Conservation (phyloP, 2,329 filamentous ascomycete species). For the Calonectria pseudoturangicola region DNA sequence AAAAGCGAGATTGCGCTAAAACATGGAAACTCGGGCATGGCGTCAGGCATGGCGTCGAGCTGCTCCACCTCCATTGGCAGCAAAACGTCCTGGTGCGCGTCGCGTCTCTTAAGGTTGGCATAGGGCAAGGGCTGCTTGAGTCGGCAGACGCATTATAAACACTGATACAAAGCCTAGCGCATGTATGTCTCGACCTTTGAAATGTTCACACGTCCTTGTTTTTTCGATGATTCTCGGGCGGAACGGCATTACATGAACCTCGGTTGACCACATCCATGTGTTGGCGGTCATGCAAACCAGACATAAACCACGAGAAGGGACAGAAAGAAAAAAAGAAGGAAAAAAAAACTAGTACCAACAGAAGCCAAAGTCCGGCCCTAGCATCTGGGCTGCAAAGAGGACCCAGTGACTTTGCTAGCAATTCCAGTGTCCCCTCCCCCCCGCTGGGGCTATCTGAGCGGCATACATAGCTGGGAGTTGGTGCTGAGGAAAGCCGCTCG, state of each 20-base stretch:
- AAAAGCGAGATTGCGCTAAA: slow-evolving; percentile 47
- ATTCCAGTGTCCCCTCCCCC: slow-evolving; percentile 18
- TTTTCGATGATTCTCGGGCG: neutral
- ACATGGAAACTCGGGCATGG: slow-evolving; percentile 45
- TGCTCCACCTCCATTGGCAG: slow-evolving; percentile 40
- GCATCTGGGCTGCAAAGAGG: neutral
- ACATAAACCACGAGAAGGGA: neutral
- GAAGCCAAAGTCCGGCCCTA: slow-evolving; percentile 13
- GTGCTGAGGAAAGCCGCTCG: slow-evolving; percentile 29
- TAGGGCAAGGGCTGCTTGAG: neutral
- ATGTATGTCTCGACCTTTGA: neutral
- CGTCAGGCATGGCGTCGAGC: slow-evolving; percentile 42
- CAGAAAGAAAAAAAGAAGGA: neutral
- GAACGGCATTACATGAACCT: neutral
- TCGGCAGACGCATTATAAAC: neutral
- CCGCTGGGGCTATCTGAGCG: slow-evolving; percentile 1
- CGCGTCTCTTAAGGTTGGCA: slow-evolving; percentile 16
- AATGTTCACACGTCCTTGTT: neutral
- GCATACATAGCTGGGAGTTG: slow-evolving; percentile 27
- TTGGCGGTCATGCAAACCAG: neutral
- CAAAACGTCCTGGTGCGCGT: slow-evolving; percentile 29
- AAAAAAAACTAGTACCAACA: neutral
- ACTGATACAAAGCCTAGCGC: slow-evolving; percentile 1
- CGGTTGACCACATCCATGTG: neutral
- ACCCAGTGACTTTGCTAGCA: slow-evolving; percentile 23